Base-by-base conservation (phyloP, 306 rosid species). In the Cicer bijugum region DNA sequence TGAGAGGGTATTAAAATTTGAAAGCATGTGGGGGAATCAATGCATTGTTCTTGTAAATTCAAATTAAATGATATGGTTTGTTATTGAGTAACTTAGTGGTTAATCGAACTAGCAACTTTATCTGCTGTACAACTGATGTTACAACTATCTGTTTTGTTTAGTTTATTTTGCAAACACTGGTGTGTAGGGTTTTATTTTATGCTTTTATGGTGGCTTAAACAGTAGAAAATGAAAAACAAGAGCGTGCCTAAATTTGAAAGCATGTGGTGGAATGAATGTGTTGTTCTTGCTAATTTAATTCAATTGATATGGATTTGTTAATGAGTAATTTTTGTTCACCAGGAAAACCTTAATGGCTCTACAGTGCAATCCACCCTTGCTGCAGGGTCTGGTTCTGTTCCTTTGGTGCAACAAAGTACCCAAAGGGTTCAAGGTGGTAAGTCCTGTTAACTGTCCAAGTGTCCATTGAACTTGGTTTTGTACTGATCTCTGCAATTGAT, bases 341-440 rank as follows among this genome's bases (percentile, higher is more conserved):
- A 89, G 89, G 91, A 75, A 71, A 85, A 80, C 69, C 83, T 44
- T 57, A 74, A 59, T 60, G 48, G 63, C 73, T 68, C 87, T 38
- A 44, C 70, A 8, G 82, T 77, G 69, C 83, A 37, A 60, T 44
- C 89, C 52, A 40, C 53, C 14, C 80, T 73, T 19, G 55, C 86
- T 45, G 66, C 58, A 15, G 84, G 73, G 72, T 69, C 86, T 35
- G 40, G n/a, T 78, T 73, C 71, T 6, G 75, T 71, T 67, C 82
- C 88, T 50, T 52, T 51, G 53, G 74, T 14, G 70, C 81, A 53
- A 70, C 86, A 82, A 71, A 67, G 42, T 69, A 33, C 68, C 74
- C 84, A 69, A 42, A 81, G 85, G 12, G 51, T 53, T 78, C 87
- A 79, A 63, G 84, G 72, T 58, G 94, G 98, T 93, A 78, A 89